Evolutionary conservation across 23 red algal genomes (phyloP), one percentile per base, ranked within the genome.

Genomic region (Cyanidiococcus yangmingshanensis): DNA sequence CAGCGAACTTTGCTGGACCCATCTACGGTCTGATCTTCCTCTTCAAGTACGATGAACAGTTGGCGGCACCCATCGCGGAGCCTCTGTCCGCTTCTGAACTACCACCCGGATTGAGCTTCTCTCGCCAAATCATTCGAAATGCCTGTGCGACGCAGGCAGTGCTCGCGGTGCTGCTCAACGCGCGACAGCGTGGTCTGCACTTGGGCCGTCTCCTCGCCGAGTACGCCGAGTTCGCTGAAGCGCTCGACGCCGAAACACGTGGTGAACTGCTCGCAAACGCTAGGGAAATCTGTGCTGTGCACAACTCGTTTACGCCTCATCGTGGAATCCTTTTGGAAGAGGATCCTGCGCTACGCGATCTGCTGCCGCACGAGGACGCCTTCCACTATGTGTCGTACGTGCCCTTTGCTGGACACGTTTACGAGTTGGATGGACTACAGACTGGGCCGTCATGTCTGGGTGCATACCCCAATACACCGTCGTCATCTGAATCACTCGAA

Each of bases 311-410:
- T 38, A 75, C 86, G 21, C 77, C 77, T 15, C 24, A 68, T 2
- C 7, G 59, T 41, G 37, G 41, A 3, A 29, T 80, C 36, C n/a
- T 40, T 7, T 21, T 57, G 15, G 76, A 78, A 30, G 2, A 50
- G 41, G 2, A 45, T 76, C 3, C 33, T 27, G 31, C 29, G 26
- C 29, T 38, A 26, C 58, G 68, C 34, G 35, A 30, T 7, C 27
- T 45, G 37, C 67, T 74, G n/a, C 51, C 37, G 37, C 80, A 87
- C 41, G 92, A 96, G 41, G 92, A 96, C 63, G 77, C 80, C 2
- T 96, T 87, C 78, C 92, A 96, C 75, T 96, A 87, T 77, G 77
- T 96, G 30, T 86, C 79, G 16, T 96, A 90, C 67, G 75, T 96
- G 68, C 92, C 92, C 0, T 74, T 77, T 38, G 71, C 67, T 33